These are phyloP conservation scores for Pleurotus tuoliensis DNA, from an alignment of 768 basidiomycete genomes.

Conservation along the genomic window DNA sequence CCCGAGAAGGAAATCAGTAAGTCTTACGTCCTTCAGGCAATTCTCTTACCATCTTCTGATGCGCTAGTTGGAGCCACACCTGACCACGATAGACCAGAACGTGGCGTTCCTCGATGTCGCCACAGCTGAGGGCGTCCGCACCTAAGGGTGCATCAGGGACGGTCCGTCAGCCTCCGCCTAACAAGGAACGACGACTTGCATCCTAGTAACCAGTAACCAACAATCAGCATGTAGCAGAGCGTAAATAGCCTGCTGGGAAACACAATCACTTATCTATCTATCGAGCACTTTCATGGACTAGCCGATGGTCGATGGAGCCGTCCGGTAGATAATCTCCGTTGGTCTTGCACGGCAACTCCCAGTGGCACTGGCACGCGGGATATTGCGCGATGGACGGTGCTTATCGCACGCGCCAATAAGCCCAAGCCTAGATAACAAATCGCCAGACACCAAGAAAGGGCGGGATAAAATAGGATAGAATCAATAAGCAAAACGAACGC, in stretches of 20 bases:
- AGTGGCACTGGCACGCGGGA: background rate
- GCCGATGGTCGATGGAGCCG: background rate
- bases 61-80: no score
- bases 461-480: background rate
- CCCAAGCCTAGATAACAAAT: background rate
- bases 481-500: background rate
- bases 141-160: no score
- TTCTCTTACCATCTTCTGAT: no score
- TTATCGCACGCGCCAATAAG: background rate
- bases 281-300: background rate
- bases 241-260: background rate
- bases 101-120: no score
- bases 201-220: background rate
- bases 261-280: background rate
- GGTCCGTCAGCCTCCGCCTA: no score
- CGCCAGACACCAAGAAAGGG: background rate
- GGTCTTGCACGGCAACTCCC: background rate
- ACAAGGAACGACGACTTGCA: background rate
- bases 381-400: slow-evolving; percentile 6
- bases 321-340: background rate
- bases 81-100: no score
- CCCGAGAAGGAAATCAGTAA: no score
- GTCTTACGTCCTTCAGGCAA: background rate
- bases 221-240: no score
- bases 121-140: no score